Base-by-base conservation (phyloP, 208 protist species). In the Acanthamoeba royreba region DNA sequence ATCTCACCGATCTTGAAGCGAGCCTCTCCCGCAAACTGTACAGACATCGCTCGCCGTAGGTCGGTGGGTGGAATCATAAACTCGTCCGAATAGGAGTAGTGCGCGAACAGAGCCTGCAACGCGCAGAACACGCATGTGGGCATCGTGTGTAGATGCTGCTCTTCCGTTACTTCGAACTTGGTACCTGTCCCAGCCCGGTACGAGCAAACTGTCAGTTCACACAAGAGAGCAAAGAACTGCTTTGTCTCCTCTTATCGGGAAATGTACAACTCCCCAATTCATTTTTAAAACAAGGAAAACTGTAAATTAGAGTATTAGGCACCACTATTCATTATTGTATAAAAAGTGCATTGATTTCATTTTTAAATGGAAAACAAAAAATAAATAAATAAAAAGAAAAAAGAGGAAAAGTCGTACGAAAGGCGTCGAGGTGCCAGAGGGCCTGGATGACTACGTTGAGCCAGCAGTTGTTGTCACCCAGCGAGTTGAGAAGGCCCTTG, bases 401-500 rank as follows among this genome's bases (percentile, higher is more conserved):
- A 69, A 4, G 25, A 33, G 25, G 45, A 33, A 40, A 11, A 40
- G 19, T 38, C 7, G 49, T 90, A 90, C 83, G 46, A 19, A 90
- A 90, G 25, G 83, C 55, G 19, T 90, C 83, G 17, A 90, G 83
- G 9, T 92, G 61, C 87, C 87, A 92, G 2, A 92, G 87, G 7
- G 61, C 31, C 22, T 92, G 87, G 38, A 92, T 92, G 28, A 92
- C 87, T 11, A 92, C 87, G 35, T 92, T 92, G 2, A 92, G 42
- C 38, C 69, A 92, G 25, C 87, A 92, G 58, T 92, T 92, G 87
- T 92, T 92, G 3, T 92, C 87, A 38, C 87, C 87, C 2, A 79
- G 40, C 2, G 45, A 52, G 61, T 92, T 92, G 58, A 46, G n/a
- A 28, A 92, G 58, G 25, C 87, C 87, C 43, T 92, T 92, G 40